Conservation (phyloP, 1,139 yeast species). For the Saccharomyces hybrid region DNA sequence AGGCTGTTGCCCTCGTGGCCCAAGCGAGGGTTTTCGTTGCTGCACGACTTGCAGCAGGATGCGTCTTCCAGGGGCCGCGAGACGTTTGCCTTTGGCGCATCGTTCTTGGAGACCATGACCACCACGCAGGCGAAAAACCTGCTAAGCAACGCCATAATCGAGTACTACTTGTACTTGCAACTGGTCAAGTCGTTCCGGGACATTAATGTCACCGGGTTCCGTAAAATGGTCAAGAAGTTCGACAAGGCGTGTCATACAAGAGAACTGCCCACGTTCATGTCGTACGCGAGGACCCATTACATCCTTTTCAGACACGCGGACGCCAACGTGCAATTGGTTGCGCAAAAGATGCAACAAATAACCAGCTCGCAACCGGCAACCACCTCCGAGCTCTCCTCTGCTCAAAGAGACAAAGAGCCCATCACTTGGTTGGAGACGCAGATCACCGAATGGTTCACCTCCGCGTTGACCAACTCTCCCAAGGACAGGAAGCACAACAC, state of each 20-base stretch:
- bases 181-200: slow-evolving; percentile 68
- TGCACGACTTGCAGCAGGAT: not conserved
- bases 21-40: slow-evolving; percentile 4
- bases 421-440: slow-evolving; percentile 48
- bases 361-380: slow-evolving; percentile 5
- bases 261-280: slow-evolving; percentile 50
- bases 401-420: slow-evolving; percentile 21
- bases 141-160: slow-evolving; percentile 68
- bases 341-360: slow-evolving; percentile 20
- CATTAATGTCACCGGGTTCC: slow-evolving; percentile 77
- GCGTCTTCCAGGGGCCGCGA: not conserved
- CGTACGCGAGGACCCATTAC: slow-evolving; percentile 26
- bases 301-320: slow-evolving; percentile 26
- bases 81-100: not conserved
- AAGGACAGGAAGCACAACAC: slow-evolving; percentile 30
- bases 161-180: slow-evolving; percentile 73
- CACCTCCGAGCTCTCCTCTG: not conserved
- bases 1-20: slow-evolving; percentile 31
- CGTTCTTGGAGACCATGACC: not conserved
- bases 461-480: slow-evolving; percentile 42
- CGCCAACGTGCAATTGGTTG: slow-evolving; percentile 21
- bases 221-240: slow-evolving; percentile 82
- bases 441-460: slow-evolving; percentile 65
- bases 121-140: slow-evolving; percentile 58
- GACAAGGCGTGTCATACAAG: slow-evolving; percentile 51